Conservation (phyloP, 2,329 filamentous ascomycete species). For the Penicillium sumatraense region DNA sequence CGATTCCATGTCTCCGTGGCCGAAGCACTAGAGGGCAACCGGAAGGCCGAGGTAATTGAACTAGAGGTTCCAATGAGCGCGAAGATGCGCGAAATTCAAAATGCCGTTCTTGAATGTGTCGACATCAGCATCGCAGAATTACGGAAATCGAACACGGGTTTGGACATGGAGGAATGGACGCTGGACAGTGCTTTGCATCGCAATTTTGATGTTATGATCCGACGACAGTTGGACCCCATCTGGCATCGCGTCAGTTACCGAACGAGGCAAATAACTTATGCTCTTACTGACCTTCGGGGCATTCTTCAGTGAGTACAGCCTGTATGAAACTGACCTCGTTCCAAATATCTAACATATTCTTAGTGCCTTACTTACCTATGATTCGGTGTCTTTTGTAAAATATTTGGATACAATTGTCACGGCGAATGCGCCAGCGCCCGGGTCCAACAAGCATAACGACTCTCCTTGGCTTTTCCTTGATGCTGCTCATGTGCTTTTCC, state of each 20-base stretch:
- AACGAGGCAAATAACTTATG: slow-evolving; percentile 91
- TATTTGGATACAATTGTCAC: slow-evolving; percentile 94
- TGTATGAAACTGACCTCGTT: not conserved
- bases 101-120: slow-evolving; percentile 92
- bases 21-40: slow-evolving; percentile 84
- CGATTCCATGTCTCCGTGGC: slow-evolving; percentile 91
- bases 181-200: slow-evolving; percentile 89
- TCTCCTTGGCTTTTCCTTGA: slow-evolving; percentile 97
- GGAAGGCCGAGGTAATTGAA: slow-evolving; percentile 96
- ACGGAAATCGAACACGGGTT: slow-evolving; percentile 83
- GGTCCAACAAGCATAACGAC: slow-evolving; percentile 83
- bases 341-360: slow-evolving; percentile 15
- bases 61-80: slow-evolving; percentile 96
- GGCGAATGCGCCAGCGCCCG: slow-evolving; percentile 84
- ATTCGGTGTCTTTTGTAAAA: slow-evolving; percentile 88
- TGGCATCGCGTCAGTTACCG: slow-evolving; percentile 97
- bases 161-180: slow-evolving; percentile 98
- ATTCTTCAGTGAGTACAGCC: slow-evolving; percentile 69
- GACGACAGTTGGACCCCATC: slow-evolving; percentile 89
- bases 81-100: slow-evolving; percentile 90
- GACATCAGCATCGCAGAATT: slow-evolving; percentile 93
- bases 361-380: slow-evolving; percentile 75
- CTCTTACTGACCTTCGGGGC: slow-evolving; percentile 79
- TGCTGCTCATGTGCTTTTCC: slow-evolving; percentile 91
- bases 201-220: slow-evolving; percentile 87